Base-by-base conservation (phyloP, 2,329 filamentous ascomycete genomes). In the Phialemoniopsis sp. region DNA sequence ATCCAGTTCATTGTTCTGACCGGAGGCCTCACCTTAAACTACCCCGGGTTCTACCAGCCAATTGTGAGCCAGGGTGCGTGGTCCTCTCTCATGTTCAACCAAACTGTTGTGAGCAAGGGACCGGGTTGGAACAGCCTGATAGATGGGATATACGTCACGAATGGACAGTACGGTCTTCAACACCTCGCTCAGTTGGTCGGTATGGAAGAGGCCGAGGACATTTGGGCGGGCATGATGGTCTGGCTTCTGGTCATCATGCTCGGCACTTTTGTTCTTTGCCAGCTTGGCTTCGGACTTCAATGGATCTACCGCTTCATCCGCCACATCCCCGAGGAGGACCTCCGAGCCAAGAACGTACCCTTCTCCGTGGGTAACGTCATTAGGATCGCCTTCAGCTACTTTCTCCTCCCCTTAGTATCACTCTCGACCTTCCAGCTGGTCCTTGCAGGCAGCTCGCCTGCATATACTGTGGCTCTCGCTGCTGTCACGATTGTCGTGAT, bases 1-100 rank as follows among this genome's bases (percentile, higher is more conserved):
- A 87, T 98, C 14, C 93, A 98, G 57, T 98, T 95, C 52, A 74
- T 93, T 39, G 83, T 87, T 16, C 67, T 98, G 42, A 93, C 89
- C 0, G 91, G 91, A n/a, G 83, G 85, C 29, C 70, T 98, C 42
- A 89, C 85, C 8, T 70, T 98, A 46, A 81, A 84, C 49, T 98
- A 97, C 54, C 93, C 93, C 1, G 93, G 93, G 10, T 98, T 87
- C 58, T 98, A 89, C 58, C 91, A 95, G 57, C 93, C 93, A 5
- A 85, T 89, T 8, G 79, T 91, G 41, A 95, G 90, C 60, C 87
- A 91, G 59, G 85, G 78, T 13, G 81, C 85, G 30, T 98, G 93
- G 93, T 93, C 91, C 1, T 67, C 81, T 5, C 76, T 98, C 43
- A 85, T 97, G 73, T 97, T 97, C 70, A 95, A 96, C 57, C 72